These are phyloP conservation scores for Cryptosporidium sp. DNA, from an alignment of 169 alveolate species.

Conservation along the genomic window DNA sequence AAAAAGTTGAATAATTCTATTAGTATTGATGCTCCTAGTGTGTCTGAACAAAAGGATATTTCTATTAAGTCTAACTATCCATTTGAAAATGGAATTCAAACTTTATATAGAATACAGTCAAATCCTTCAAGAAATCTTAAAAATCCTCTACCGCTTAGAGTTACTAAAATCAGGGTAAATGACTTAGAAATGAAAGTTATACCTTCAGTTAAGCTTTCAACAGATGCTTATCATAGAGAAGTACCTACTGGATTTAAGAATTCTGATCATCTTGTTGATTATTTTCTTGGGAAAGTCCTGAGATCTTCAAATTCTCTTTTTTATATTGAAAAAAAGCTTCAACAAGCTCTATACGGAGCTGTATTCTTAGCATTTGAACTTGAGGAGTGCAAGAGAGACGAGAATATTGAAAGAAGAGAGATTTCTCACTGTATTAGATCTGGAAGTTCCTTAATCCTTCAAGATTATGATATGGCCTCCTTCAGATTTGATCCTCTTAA, in stretches of 20 bases:
- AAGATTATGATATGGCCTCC: neutral
- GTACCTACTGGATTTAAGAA: slow-evolving; percentile 26
- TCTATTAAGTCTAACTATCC: neutral
- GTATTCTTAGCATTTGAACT: slow-evolving; percentile 59
- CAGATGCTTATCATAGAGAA: neutral
- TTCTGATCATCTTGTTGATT: slow-evolving; percentile 49
- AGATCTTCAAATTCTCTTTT: slow-evolving; percentile 47
- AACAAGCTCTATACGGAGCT: slow-evolving; percentile 70
- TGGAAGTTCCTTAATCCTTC: neutral
- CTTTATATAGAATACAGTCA: neutral
- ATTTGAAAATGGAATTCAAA: neutral
- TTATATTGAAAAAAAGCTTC: slow-evolving; percentile 57
- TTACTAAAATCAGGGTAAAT: slow-evolving; percentile 8
- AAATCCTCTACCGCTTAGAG: neutral
- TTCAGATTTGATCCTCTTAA: slow-evolving; percentile 11
- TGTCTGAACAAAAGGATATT: neutral
- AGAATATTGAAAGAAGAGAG: neutral
- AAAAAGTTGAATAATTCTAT: neutral
- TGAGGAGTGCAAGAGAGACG: neutral
- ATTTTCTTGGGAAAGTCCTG: slow-evolving; percentile 29
- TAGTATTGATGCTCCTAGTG: neutral
- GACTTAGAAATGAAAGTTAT: slow-evolving; percentile 17
- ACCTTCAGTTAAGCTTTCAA: slow-evolving; percentile 3
- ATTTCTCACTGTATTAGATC: neutral
- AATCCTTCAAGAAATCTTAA: neutral